A percentile compares a stretch with the other conserved stretches of the same genome.
phyloP scores from a whole-genome alignment of 1,139 yeast species.

The Kodamaea fungicola region DNA sequence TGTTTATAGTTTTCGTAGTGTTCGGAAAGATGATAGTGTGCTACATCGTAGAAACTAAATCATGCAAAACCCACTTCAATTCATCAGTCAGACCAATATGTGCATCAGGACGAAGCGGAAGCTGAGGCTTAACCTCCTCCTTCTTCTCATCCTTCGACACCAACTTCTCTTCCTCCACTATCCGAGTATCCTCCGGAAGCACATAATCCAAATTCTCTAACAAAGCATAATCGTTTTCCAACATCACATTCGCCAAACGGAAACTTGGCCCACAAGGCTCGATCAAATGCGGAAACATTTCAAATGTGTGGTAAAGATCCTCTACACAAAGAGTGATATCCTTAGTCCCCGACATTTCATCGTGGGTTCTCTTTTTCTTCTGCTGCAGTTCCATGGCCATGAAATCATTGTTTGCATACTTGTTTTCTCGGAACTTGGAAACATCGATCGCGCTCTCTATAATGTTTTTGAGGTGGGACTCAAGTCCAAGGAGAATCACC shows the following conservation, averaged over 20 bases:
- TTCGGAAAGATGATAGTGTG: no score
- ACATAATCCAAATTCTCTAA: conserved; percentile 37
- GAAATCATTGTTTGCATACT: conserved; percentile 47
- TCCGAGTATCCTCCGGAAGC: conserved; percentile 33
- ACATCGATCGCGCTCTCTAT: conserved; percentile 75
- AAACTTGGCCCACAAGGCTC: conserved; percentile 65
- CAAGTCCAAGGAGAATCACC: conserved; percentile 74
- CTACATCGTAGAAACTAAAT: conserved; percentile 40
- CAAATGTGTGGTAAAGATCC: conserved; percentile 62
- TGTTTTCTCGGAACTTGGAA: conserved; percentile 55
- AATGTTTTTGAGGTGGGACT: conserved; percentile 69
- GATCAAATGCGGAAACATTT: conserved; percentile 60
- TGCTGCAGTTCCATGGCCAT: conserved; percentile 17
- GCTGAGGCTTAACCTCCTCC: conserved; percentile 8
- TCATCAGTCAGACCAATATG: conserved; percentile 67
- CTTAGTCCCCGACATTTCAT: conserved; percentile 15
- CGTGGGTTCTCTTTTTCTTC: conserved; percentile 16
- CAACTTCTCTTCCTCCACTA: conserved; percentile 7
- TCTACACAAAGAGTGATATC: conserved; percentile 55
- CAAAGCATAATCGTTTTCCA: conserved; percentile 54
- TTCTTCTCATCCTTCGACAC: conserved; percentile 8
- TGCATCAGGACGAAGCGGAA: conserved; percentile 17
- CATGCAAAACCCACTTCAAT: conserved; percentile 68
- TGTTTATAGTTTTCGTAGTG: no score
- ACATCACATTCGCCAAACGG: conserved; percentile 48